These are phyloP conservation scores for Panaeolus cyanescens DNA, from an alignment of 768 basidiomycete genomes.

Conservation along the genomic window DNA sequence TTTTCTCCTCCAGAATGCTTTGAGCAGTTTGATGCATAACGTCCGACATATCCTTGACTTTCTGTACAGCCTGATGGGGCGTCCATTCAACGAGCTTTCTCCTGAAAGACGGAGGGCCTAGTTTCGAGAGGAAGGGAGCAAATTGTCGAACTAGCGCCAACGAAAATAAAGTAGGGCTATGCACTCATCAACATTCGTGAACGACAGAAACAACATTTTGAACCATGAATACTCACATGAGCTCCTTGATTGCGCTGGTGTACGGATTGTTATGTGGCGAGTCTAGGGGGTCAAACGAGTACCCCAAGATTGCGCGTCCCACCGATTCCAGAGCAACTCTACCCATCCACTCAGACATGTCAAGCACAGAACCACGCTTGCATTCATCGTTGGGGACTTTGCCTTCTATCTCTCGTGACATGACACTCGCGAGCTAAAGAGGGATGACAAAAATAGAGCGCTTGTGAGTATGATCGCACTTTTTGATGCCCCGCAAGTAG, in stretches of 20 bases:
- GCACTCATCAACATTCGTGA: slow-evolving; percentile 5
- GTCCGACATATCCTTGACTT: slow-evolving; percentile 48
- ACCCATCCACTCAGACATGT: slow-evolving; percentile 50
- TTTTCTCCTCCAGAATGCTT: slow-evolving; percentile 41
- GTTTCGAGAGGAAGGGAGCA: slow-evolving; percentile 41
- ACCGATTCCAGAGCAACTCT: slow-evolving; percentile 45
- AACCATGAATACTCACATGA: slow-evolving; percentile 35
- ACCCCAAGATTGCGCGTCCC: slow-evolving; percentile 44
- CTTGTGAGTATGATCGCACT: background rate
- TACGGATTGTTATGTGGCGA: slow-evolving; percentile 43
- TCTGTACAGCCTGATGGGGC: slow-evolving; percentile 39
- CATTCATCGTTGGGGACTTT: slow-evolving; percentile 24
- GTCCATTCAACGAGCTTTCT: slow-evolving; percentile 43
- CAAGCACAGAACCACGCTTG: slow-evolving; percentile 26
- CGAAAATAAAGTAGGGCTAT: slow-evolving; percentile 46
- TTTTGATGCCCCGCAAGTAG: background rate
- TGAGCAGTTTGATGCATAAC: slow-evolving; percentile 45
- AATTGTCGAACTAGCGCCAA: slow-evolving; percentile 47
- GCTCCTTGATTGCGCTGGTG: slow-evolving; percentile 43
- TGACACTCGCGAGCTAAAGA: background rate
- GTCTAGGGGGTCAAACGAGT: slow-evolving; percentile 49
- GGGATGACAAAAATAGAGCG: background rate
- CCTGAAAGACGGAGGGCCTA: slow-evolving; percentile 44
- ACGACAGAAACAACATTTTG: background rate
- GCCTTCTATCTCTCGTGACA: slow-evolving; percentile 1